Base-by-base conservation (phyloP, 768 basidiomycete genomes). In the Auriscalpium vulgare region DNA sequence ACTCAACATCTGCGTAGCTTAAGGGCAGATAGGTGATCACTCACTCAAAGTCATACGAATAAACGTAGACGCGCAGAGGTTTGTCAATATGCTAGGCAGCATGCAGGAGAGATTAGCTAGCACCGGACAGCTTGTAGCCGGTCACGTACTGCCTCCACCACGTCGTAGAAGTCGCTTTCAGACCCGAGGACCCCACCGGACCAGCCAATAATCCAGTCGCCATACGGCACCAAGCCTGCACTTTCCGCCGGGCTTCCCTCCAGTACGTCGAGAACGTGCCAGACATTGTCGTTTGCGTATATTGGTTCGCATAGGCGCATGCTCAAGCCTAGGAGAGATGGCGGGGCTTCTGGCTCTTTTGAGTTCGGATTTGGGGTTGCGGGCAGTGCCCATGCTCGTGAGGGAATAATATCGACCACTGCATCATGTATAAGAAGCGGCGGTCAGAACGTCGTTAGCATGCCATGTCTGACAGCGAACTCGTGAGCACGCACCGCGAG, bases 201-300 rank as follows among this genome's bases (percentile, higher is more conserved):
- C 90, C 95, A 99, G 17, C 95, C 95, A 65, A 86, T 75, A 62
- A 84, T 82, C 74, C 81, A 85, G 68, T 84, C 81, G 35, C 80
- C 85, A 74, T 91, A 95, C 1, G 95, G 95, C 17, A 99, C 97
- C 10, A 98, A 81, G 3, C 95, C 95, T 7, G 94, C 93, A 65
- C 88, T 91, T 74, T 98, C 95, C 9, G 95, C 97, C 7, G 97
- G 97, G 59, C 88, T 91, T 19, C 93, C 95, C 69, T 99, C 95
- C 43, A 95, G 73, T 13, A 99, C 93, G 66, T 99, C 97, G 47
- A 99, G 77, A 43, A 99, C 93, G 70, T 98, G 97, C 95, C 97
- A 99, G 6, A 99, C 94, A 60, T 88, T 91, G 66, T 97, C 93
- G 17, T 91, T 75, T 14, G 95, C 88, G 51, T 81, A 77, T 63